Percentiles rank a stretch among this genome's conserved stretches.
Conservation (phyloP, 2,329 filamentous ascomycete species). For the Botryotinia convoluta region DNA sequence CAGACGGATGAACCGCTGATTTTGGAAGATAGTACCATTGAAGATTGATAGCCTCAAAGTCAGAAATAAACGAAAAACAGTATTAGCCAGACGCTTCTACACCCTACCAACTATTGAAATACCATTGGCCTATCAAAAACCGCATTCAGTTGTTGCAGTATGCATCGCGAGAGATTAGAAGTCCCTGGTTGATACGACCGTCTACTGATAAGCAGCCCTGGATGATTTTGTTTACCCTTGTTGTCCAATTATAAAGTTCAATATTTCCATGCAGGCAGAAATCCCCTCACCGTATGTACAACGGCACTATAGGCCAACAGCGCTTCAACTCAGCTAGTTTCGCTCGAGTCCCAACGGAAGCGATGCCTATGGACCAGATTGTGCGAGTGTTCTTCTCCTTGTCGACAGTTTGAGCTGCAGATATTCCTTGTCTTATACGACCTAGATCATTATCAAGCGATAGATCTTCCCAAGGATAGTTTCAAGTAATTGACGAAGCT, state of each 20-base stretch:
- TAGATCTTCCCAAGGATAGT: conserved; percentile 14
- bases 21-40: background rate
- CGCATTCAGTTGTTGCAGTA: background rate
- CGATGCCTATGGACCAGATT: background rate
- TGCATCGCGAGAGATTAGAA: conserved; percentile 1
- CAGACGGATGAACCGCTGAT: background rate
- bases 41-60: conserved; percentile 7
- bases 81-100: background rate
- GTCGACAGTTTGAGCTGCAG: background rate
- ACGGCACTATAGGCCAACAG: background rate
- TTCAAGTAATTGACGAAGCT: background rate
- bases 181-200: background rate
- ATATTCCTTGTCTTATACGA: background rate
- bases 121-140: background rate
- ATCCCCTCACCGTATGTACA: background rate
- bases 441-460: conserved; percentile 14
- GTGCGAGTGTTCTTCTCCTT: background rate
- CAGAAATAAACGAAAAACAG: background rate
- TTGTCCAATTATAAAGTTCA: conserved; percentile 1
- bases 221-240: conserved; percentile 12
- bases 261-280: conserved; percentile 6
- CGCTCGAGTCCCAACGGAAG: conserved; percentile 1
- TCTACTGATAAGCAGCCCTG: conserved; percentile 11
- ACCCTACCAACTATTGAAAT: background rate
- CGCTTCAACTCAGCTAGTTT: background rate